Evolutionary conservation across 768 basidiomycete genomes (phyloP).

Genomic region (Russula compacta): DNA sequence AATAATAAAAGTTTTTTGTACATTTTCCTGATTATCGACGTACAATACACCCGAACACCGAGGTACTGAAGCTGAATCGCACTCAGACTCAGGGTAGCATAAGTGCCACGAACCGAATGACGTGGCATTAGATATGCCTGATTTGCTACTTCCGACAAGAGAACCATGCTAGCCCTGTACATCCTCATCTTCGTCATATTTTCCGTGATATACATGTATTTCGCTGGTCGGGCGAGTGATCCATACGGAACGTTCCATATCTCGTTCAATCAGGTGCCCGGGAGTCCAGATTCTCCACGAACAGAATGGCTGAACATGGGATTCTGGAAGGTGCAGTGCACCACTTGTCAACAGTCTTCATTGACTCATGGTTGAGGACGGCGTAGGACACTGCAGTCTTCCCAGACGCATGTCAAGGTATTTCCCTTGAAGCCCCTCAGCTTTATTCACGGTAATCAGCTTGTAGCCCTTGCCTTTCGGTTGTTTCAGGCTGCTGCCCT

Average conservation of each 20-base stretch:
- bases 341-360: not conserved
- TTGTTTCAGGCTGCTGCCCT: constrained; percentile 37
- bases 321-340: constrained; percentile 46
- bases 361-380: not conserved
- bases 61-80: not conserved
- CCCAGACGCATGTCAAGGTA: constrained; percentile 55
- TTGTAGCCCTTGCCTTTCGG: constrained; percentile 42
- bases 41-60: no score
- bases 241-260: constrained; percentile 56
- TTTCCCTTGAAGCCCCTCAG: not conserved
- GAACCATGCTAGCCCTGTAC: not conserved
- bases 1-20: no score
- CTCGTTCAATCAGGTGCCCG: constrained; percentile 37
- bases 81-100: not conserved
- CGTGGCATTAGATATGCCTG: not conserved
- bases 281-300: constrained; percentile 28
- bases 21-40: no score
- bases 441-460: not conserved
- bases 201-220: not conserved
- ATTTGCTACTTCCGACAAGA: not conserved
- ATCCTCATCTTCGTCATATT: not conserved
- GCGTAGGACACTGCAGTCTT: constrained; percentile 39
- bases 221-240: constrained; percentile 25
- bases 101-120: not conserved
- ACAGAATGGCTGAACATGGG: constrained; percentile 73